Evolutionary conservation across 1,284 basidiomycete genomes (phyloP), one percentile per base, ranked within the genome.

Genomic region (Malassezia nana): DNA sequence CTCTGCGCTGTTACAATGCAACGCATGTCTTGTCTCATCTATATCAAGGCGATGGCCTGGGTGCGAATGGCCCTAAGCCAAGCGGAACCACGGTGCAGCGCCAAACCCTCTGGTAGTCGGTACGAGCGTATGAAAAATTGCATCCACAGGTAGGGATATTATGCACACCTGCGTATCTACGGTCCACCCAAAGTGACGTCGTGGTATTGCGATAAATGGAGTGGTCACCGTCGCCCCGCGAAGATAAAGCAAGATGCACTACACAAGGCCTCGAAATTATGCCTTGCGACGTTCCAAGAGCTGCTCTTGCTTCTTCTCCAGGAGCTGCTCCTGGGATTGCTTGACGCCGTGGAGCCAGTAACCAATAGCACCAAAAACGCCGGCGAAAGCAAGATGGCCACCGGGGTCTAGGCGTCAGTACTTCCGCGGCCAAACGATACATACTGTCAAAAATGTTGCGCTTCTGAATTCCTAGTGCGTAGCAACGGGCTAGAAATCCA

Each of bases 401-500:
- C 63, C 66, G 40, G 70, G 57, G 57, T 70, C 70, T 72, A 28
- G 22, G 22, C 13, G 25, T 22, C 45, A 49, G n/a, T 9, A 41
- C 15, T 16, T 26, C 3, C 8, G 2, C 25, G 38, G 16, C 26
- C n/a, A 4, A 13, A 6, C 2, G 18, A 8, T 3, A 72, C 70
- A 57, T 50, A 73, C 70, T 71, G 32, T 73, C 70, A 15, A 73
- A 62, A 43, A 72, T 67, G 60, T 72, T 72, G 26, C 70, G 51
- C 63, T 68, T 69, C 57, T 73, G 70, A 39, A 73, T 51, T 44
- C 69, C 70, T 16, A 73, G 64, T 5, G 66, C 67, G 35, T 67
- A 72, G 63, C 67, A 72, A 26, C 70, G 63, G 44, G 70, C 69
- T 30, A 69, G 50, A 56, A 73, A 72, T 9, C 70, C 70, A 41